phyloP scores from a whole-genome alignment of 202 grass and related monocot genomes.

The Setaria italica region DNA sequence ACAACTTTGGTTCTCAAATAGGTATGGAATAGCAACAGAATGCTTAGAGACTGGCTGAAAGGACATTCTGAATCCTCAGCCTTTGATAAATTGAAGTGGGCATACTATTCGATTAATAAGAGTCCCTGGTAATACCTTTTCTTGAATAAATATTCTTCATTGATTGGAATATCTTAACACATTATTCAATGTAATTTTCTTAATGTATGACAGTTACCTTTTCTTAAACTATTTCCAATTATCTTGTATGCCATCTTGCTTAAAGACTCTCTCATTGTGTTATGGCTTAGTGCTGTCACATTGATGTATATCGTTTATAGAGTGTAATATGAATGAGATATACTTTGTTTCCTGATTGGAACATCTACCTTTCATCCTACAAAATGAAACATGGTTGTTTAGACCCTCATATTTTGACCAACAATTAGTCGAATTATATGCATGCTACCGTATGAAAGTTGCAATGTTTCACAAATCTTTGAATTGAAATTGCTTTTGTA shows the following conservation, averaged over 20 bases:
- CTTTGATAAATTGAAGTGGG: conserved; percentile 82
- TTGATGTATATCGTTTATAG: conserved; percentile 22
- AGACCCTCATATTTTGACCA: not conserved
- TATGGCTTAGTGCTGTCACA: not conserved
- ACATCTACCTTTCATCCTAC: not conserved
- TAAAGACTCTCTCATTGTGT: conserved; percentile 10
- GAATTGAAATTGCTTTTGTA: not conserved
- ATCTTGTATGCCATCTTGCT: conserved; percentile 5
- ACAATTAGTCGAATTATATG: not conserved
- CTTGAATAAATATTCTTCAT: conserved; percentile 13
- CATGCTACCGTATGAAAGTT: not conserved
- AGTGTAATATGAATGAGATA: not conserved
- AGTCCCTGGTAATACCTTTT: conserved; percentile 84
- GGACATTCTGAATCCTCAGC: conserved; percentile 63
- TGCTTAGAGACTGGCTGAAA: conserved; percentile 86
- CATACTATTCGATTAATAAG: conserved; percentile 97
- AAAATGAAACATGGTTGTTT: not conserved
- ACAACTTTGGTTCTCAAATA: conserved; percentile 51
- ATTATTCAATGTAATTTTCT: not conserved
- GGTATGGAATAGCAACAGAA: conserved; percentile 77
- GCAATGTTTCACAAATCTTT: not conserved
- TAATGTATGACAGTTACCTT: not conserved
- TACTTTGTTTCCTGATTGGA: conserved; percentile 17
- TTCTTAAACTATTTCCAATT: not conserved
- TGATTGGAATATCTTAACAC: conserved; percentile 19